Evolutionary conservation across 1,284 basidiomycete genomes (phyloP), one percentile per base, ranked within the genome.

Genomic region (Hortiboletus rubellus): DNA sequence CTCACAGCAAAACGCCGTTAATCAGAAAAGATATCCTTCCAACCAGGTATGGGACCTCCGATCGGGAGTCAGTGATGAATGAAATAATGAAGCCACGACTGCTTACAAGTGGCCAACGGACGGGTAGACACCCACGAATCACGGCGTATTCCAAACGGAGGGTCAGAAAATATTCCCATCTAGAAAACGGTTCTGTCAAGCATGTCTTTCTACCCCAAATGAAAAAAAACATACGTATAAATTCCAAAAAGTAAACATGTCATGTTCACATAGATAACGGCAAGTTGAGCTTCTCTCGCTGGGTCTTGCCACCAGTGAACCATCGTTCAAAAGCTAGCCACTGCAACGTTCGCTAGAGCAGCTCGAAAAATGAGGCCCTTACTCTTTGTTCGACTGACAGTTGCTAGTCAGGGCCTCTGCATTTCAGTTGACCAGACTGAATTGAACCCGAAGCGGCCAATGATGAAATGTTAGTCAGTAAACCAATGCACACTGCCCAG

Each of bases 31-130:
- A 51, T n/a, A 58, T 18, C 14, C 66, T 58, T 30, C 61, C 66
- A 22, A 50, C 22, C 14, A 67, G 7, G 22, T 68, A 67, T 15
- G 67, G 63, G 15, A 69, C 15, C 66, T 66, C 14, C n/a, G 22
- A 2, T 7, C 8, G n/a, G 31, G 31, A 11, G 41, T 51, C 33
- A 55, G 22, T 41, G 27, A 31, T 30, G 48, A 36, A 27, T 9
- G 10, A 17, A 9, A 37, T 11, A 27, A 38, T 30, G 15, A 47
- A 27, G 30, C 41, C 33, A 14, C 27, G 31, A 30, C 22, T 11
- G 7, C 64, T 61, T 38, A 65, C 64, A 34, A 36, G 34, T 27
- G 27, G 27, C 27, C 27, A 5, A 27, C 27, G 27, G 27, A 27
- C 5, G 27, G 27, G 27, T 27, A 27, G 27, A 27, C 27, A 5